phyloP scores from a whole-genome alignment of 169 alveolate species.

The Eimeria mitis region DNA sequence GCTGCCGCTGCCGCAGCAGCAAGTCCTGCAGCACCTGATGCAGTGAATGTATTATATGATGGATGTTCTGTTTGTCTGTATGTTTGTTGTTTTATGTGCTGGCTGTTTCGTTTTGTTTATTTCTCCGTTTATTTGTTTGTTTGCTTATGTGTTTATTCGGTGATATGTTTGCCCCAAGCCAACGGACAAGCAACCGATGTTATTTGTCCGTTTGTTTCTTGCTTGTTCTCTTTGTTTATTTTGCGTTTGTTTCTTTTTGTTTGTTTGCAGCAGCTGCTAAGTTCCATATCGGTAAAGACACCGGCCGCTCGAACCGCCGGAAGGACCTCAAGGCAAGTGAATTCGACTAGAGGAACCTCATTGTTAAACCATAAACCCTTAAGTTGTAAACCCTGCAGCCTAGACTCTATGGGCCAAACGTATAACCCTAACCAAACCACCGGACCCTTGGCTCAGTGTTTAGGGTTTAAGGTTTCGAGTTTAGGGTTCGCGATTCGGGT shows the following conservation, averaged over 20 bases:
- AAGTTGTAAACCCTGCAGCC: neutral
- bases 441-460: neutral
- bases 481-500: neutral
- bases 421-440: neutral
- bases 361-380: neutral
- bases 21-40: neutral
- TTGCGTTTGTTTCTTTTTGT: neutral
- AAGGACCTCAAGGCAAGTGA: constrained; percentile 18
- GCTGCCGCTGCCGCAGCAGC: neutral
- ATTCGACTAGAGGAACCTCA: neutral
- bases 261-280: neutral
- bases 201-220: too few species aligned
- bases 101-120: too few species aligned
- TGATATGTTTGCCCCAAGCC: too few species aligned
- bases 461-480: constrained; percentile 1
- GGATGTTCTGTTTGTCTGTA: neutral
- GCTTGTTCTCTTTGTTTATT: neutral
- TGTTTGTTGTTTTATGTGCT: too few species aligned
- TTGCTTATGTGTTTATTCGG: neutral
- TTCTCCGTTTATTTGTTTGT: neutral
- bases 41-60: neutral
- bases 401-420: neutral
- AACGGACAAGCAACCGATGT: too few species aligned
- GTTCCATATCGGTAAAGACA: neutral
- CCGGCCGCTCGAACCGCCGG: neutral